These are phyloP conservation scores for Oryza rufipogon DNA, from an alignment of 176 grass and related monocot species.

Conservation along the genomic window DNA sequence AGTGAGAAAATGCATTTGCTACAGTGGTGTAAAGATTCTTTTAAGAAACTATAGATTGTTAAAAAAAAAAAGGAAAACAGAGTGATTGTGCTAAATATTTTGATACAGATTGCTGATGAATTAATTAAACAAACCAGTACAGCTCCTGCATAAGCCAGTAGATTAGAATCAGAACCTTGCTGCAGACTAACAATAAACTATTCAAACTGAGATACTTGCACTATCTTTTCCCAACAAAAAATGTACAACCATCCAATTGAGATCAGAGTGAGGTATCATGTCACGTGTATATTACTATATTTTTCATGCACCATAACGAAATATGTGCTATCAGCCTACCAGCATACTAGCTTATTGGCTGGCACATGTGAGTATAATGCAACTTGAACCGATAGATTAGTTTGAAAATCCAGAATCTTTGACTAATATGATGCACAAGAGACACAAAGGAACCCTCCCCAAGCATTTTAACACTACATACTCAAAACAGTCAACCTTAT, in stretches of 20 bases:
- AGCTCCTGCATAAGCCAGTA: not conserved
- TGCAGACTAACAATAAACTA: not conserved
- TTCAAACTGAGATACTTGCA: not conserved
- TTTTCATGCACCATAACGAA: no score
- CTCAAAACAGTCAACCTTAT: not conserved
- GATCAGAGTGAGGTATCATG: not conserved
- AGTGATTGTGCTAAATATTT: not conserved
- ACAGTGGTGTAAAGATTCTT: not conserved
- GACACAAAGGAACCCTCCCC: not conserved
- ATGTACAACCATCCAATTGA: not conserved
- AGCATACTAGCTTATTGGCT: no score
- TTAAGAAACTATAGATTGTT: not conserved
- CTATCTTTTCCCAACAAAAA: slow-evolving; percentile 11
- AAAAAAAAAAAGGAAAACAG: not conserved
- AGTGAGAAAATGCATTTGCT: not conserved
- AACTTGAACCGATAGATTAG: not conserved
- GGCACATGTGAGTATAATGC: not conserved
- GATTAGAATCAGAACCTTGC: not conserved
- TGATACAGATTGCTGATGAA: not conserved
- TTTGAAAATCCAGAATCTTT: not conserved
- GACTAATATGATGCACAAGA: not conserved
- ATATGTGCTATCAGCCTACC: no score
- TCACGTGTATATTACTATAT: not conserved
- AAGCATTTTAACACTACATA: not conserved
- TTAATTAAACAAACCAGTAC: slow-evolving; percentile 7